Base-by-base conservation (phyloP, 169 alveolate genomes). In the Amoebophrya sp. region DNA sequence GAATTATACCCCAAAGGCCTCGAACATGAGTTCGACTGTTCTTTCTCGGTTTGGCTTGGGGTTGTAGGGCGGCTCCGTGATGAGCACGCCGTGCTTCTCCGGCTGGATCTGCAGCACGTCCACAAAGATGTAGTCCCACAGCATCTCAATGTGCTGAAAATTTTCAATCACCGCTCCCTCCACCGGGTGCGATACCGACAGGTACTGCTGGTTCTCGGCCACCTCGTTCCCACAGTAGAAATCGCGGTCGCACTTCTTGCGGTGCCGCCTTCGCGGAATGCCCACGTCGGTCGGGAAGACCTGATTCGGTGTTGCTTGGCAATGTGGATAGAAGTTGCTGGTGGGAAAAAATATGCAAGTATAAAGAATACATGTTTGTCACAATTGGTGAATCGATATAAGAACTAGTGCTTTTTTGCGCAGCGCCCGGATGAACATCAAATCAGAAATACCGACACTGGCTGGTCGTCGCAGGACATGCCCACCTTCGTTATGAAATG, bases 21-120 rank as follows among this genome's bases (percentile, higher is more conserved):
- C 55, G 39, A 39, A 25, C n/a, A 47, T 47, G 10, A 25, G 91
- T 91, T 92, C 93, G n/a, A 92, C 93, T 91, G 89, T 92, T 90
- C 89, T 83, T 40, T 92, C 93, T 23, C 93, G 89, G 89, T 92
- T 92, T 77, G 92, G 91, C 77, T 90, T 92, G 54, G 93, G 93
- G 7, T 92, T 92, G 91, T 92, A 92, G 77, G 93, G 93, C 39
- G 93, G 92, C 53, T 92, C 93, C 54, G 91, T 53, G 32, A 54
- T 39, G 18, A 77, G 54, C 77, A 77, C 93, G 0, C 90, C 90
- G 38, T 23, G 40, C 25, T 89, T 41, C 25, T 77, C 66, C 0
- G 77, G 92, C 23, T 90, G 77, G 77, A 90, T 55, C 92, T 90
- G 89, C 77, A 91, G 89, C 89, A 40, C 88, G 29, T 91, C 93